These are phyloP conservation scores for Trichoderma sp. DNA, from an alignment of 2,329 filamentous ascomycete species.

Conservation along the genomic window DNA sequence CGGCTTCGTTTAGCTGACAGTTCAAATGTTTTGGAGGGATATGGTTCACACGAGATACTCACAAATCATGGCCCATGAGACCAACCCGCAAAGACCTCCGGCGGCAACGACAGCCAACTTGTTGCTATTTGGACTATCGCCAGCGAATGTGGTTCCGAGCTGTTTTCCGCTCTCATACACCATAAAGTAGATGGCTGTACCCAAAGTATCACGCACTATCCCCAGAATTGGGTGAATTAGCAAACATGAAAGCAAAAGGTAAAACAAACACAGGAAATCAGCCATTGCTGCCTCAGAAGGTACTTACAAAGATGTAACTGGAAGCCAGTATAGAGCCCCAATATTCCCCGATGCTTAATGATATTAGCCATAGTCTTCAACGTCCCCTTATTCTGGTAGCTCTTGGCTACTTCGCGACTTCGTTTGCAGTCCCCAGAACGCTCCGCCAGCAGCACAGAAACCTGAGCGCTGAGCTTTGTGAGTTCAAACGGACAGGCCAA, in stretches of 20 bases:
- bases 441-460: constrained; percentile 71
- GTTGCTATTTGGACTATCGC: constrained; percentile 70
- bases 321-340: constrained; percentile 78
- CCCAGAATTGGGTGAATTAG: constrained; percentile 19
- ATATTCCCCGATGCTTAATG: constrained; percentile 67
- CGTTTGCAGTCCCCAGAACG: constrained; percentile 38
- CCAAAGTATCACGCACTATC: constrained; percentile 75
- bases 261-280: neutral
- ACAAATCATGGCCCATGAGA: constrained; percentile 79
- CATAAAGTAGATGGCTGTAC: constrained; percentile 83
- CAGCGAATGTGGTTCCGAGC: constrained; percentile 69
- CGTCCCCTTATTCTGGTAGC: constrained; percentile 76
- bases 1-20: neutral
- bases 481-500: constrained; percentile 86
- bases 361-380: constrained; percentile 74
- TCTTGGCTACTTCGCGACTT: constrained; percentile 60
- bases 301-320: constrained; percentile 71
- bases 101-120: constrained; percentile 75
- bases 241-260: neutral
- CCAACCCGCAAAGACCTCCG: constrained; percentile 76
- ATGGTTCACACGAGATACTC: constrained; percentile 32
- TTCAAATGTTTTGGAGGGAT: too few relatives aligned
- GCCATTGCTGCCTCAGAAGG: neutral
- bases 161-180: constrained; percentile 88
- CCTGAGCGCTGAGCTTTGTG: constrained; percentile 84